These are phyloP conservation scores for Leucaena leucocephala DNA, from an alignment of 306 rosid genomes.

Conservation along the genomic window DNA sequence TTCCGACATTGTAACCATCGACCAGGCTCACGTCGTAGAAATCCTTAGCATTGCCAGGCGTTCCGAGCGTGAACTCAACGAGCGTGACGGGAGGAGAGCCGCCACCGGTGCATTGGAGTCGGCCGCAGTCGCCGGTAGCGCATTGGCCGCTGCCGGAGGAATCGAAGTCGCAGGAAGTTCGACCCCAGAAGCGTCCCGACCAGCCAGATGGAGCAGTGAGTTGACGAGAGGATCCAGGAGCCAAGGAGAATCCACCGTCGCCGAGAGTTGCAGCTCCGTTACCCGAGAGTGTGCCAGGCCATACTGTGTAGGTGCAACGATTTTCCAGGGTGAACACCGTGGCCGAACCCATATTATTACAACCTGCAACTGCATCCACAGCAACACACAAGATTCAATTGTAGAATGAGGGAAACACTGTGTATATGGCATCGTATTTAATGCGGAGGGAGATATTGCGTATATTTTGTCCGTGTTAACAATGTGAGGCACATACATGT, in stretches of 20 bases:
- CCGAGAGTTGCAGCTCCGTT: slow-evolving; percentile 62
- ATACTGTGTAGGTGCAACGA: slow-evolving; percentile 62
- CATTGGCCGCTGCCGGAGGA: slow-evolving; percentile 61
- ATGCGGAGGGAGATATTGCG: neutral
- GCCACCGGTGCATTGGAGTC: slow-evolving; percentile 55
- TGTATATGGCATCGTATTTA: neutral
- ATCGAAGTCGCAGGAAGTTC: slow-evolving; percentile 76
- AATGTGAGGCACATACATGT: neutral
- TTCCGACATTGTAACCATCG: slow-evolving; percentile 86
- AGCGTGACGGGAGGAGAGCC: slow-evolving; percentile 73
- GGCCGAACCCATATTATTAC: slow-evolving; percentile 35
- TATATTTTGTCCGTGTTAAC: neutral
- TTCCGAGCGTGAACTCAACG: slow-evolving; percentile 68
- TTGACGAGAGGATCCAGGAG: slow-evolving; percentile 41
- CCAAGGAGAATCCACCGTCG: slow-evolving; percentile 61
- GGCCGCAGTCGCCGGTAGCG: slow-evolving; percentile 71
- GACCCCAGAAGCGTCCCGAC: slow-evolving; percentile 92
- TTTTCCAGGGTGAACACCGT: slow-evolving; percentile 65
- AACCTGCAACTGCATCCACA: slow-evolving; percentile 40
- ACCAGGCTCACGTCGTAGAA: slow-evolving; percentile 90
- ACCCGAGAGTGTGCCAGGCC: slow-evolving; percentile 88
- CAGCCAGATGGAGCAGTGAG: slow-evolving; percentile 70
- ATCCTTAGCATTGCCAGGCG: slow-evolving; percentile 43
- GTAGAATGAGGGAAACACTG: neutral
- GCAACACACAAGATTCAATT: neutral